phyloP scores from a whole-genome alignment of 225 moss, liverwort and hornwort species.

The Takakia lepidozioides region DNA sequence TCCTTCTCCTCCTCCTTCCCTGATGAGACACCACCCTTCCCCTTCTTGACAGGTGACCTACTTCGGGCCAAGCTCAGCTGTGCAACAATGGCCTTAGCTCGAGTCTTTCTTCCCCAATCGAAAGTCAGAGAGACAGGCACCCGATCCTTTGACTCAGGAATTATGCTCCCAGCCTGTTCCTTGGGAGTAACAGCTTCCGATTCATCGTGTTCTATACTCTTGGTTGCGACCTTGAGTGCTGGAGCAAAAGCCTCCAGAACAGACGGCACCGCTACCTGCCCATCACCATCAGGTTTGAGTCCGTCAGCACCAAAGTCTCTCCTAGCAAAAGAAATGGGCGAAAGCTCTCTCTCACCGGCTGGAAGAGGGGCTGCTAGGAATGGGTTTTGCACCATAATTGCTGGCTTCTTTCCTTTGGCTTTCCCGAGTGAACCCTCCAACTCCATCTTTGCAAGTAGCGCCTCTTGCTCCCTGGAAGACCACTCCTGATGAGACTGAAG shows the following conservation, averaged over 20 bases:
- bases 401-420: constrained; percentile 71
- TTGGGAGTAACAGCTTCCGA: constrained; percentile 31
- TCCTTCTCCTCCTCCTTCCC: constrained; percentile 93
- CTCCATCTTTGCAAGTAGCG: constrained; percentile 32
- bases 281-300: constrained; percentile 42
- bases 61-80: constrained; percentile 64
- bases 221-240: constrained; percentile 45
- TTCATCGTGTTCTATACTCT: constrained; percentile 19
- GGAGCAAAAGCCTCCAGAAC: constrained; percentile 87
- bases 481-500: constrained; percentile 77
- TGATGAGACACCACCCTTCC: constrained; percentile 32
- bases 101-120: constrained; percentile 71
- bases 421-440: constrained; percentile 52
- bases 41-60: constrained; percentile 56
- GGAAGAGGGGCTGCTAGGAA: constrained; percentile 62
- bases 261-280: constrained; percentile 60
- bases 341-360: constrained; percentile 67
- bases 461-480: constrained; percentile 78
- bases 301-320: constrained; percentile 26
- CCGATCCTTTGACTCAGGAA: constrained; percentile 76
- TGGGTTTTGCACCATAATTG: constrained; percentile 51
- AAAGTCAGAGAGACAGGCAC: constrained; percentile 74
- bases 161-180: constrained; percentile 31
- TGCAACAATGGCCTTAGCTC: constrained; percentile 64
- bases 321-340: constrained; percentile 32